These are phyloP conservation scores for Flaveria robusta DNA, from an alignment of 129 eudicot genomes.

Conservation along the genomic window DNA sequence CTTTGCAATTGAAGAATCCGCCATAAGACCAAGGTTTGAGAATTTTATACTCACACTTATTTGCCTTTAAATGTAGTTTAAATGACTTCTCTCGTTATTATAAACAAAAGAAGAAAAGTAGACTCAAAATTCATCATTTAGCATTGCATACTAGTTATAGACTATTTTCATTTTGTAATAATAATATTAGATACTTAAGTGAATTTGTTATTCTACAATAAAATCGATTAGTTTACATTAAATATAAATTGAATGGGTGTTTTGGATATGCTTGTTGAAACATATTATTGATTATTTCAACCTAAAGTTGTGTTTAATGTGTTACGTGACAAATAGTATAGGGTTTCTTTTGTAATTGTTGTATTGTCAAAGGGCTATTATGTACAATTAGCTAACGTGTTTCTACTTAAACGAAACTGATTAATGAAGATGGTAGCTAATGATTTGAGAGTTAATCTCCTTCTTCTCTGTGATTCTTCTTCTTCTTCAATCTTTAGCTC, in stretches of 20 bases:
- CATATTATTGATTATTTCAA: not conserved
- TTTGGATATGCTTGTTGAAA: not conserved
- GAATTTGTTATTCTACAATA: not conserved
- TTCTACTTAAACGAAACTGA: no score
- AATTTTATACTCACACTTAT: not conserved
- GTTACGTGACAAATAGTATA: no score
- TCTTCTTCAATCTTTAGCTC: no score
- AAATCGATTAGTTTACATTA: not conserved
- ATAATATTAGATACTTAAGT: not conserved
- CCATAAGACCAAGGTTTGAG: constrained; percentile 76
- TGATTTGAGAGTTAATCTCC: no score
- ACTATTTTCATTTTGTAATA: not conserved
- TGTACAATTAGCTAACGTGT: no score
- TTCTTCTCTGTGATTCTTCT: no score
- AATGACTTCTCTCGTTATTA: not conserved
- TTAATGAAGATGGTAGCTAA: no score
- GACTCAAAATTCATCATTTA: not conserved
- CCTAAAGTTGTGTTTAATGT: not conserved
- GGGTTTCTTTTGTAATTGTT: no score
- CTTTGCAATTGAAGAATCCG: constrained; percentile 83
- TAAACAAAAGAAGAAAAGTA: no score
- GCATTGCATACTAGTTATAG: not conserved
- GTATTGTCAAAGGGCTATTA: no score
- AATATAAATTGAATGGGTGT: not conserved
- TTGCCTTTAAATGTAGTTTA: not conserved